Percentiles rank a stretch among this genome's conserved stretches.
Evolutionary conservation across 1,284 basidiomycete species (phyloP).

Genomic region (Golubevia sp.): DNA sequence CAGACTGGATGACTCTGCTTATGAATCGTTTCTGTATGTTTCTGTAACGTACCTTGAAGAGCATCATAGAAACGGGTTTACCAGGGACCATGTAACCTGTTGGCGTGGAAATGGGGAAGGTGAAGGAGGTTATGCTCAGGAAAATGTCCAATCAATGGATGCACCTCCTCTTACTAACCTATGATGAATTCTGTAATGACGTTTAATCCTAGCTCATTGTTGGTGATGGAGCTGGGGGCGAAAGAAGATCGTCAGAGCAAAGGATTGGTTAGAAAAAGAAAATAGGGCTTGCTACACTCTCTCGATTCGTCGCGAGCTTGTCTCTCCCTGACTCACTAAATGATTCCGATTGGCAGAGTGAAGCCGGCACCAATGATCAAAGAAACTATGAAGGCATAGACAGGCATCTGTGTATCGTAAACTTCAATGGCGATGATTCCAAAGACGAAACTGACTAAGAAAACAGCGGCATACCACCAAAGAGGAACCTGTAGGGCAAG

Average conservation of each 20-base stretch:
- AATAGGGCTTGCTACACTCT: not conserved
- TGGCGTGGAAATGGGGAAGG: too few species aligned
- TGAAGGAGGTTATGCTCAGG: too few species aligned
- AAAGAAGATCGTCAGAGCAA: not conserved
- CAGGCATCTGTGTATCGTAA: not conserved
- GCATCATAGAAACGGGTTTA: not conserved
- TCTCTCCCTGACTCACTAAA: not conserved
- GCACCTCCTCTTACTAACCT: too few species aligned
- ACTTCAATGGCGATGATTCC: not conserved
- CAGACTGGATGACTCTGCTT: too few species aligned
- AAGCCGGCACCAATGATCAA: constrained; percentile 2
- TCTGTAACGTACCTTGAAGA: too few species aligned
- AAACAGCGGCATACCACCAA: not conserved
- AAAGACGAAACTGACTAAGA: not conserved
- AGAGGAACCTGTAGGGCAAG: not conserved
- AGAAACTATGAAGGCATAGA: constrained; percentile 3
- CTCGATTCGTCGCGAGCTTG: not conserved
- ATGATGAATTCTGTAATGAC: constrained; percentile 8
- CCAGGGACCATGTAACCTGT: constrained; percentile 9
- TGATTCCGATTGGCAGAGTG: constrained; percentile 8
- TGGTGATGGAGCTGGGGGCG: constrained; percentile 4
- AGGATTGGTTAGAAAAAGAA: not conserved
- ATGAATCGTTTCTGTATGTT: too few species aligned
- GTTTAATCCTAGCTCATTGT: constrained; percentile 6
- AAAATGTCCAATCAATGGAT: too few species aligned